Percentiles rank a stretch among this genome's conserved stretches.
Conservation (phyloP, 305 asterid species). For the Fraxinus sp. region DNA sequence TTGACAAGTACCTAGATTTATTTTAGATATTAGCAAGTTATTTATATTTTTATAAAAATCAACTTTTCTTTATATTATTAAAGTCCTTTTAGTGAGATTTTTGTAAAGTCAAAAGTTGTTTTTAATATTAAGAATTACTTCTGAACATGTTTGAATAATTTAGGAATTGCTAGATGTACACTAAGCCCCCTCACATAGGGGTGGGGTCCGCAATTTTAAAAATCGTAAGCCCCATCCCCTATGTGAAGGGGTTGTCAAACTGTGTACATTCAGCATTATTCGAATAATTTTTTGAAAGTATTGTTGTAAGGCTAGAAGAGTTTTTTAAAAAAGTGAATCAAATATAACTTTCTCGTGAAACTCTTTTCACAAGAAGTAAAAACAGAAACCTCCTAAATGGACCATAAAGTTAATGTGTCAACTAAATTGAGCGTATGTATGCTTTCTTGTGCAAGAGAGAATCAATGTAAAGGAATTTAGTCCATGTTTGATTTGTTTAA, state of each 20-base stretch:
- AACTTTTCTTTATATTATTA: background rate
- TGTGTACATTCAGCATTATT: no score
- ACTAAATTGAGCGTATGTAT: background rate
- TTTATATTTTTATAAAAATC: background rate
- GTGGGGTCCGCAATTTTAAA: no score
- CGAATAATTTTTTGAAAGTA: no score
- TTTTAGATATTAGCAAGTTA: background rate
- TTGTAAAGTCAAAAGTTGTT: background rate
- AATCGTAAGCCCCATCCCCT: no score
- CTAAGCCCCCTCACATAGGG: no score
- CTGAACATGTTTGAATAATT: background rate
- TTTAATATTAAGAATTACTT: no score
- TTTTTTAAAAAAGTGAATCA: background rate
- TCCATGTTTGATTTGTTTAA: background rate
- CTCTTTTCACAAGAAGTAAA: no score
- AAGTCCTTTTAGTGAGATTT: background rate
- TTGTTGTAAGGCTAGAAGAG: no score
- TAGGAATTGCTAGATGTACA: no score
- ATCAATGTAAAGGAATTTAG: background rate
- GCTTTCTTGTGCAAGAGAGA: background rate
- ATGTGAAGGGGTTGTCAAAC: no score
- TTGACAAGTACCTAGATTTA: slow-evolving; percentile 2
- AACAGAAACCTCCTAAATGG: background rate
- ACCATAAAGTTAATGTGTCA: background rate
- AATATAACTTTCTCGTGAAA: background rate